Evolutionary conservation across 2,329 filamentous ascomycete species (phyloP).

Genomic region (Monosporascus sp.): DNA sequence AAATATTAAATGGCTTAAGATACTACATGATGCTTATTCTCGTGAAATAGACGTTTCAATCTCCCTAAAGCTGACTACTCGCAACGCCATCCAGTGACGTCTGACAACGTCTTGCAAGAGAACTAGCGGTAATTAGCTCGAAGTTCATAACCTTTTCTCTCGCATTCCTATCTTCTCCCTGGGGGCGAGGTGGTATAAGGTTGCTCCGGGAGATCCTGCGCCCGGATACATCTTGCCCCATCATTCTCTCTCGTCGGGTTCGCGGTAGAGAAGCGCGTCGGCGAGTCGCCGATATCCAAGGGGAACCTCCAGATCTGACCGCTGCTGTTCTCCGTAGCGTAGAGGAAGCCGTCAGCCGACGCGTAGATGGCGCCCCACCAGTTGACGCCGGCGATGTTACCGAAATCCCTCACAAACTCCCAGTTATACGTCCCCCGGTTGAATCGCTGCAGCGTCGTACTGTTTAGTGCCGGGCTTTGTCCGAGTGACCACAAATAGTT

Average conservation of each 20-base stretch:
- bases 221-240: slow-evolving; percentile 6
- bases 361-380: slow-evolving; percentile 14
- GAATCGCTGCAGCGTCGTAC: slow-evolving; percentile 11
- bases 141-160: no score
- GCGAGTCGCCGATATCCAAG: background rate
- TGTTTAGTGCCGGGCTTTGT: background rate
- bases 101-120: no score
- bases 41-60: no score
- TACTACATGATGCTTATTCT: no score
- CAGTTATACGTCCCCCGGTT: slow-evolving; percentile 3
- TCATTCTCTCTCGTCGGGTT: slow-evolving; percentile 4
- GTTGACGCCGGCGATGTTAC: slow-evolving; percentile 5
- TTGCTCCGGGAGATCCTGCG: background rate
- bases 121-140: no score
- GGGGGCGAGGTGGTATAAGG: no score
- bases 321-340: slow-evolving; percentile 13
- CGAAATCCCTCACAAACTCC: slow-evolving; percentile 6
- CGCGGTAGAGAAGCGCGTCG: slow-evolving; percentile 1
- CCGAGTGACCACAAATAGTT: slow-evolving; percentile 14
- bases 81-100: no score
- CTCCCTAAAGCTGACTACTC: no score
- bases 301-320: slow-evolving; percentile 18
- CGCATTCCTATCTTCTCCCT: no score
- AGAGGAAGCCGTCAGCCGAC: slow-evolving; percentile 11
- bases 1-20: no score